Base-by-base conservation (phyloP, 176 grass and related monocot species). In the Rhynchospora breviuscula region DNA sequence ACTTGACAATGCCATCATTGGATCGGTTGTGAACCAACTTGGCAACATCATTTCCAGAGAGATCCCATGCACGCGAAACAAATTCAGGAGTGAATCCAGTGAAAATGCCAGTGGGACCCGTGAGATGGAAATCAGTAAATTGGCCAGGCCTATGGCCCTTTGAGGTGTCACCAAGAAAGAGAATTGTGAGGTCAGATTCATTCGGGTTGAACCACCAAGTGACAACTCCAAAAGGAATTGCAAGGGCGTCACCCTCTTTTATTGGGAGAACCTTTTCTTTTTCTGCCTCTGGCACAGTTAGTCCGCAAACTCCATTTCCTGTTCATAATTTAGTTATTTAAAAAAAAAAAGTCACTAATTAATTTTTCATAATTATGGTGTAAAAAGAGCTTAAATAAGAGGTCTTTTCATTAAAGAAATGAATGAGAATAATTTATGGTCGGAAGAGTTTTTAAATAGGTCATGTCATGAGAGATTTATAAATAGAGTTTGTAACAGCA, bases 91-190 rank as follows among this genome's bases (percentile, higher is more conserved):
- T 85, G 26, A 97, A 91, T 6, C 95, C 95, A 1, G 95, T 97
- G 89, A 98, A 98, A 77, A 98, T 93, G 64, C 92, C 92, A 1
- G 43, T 89, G 7, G 92, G 4, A 5, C 95, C 95, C 0, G 89
- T 98, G 5, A 98, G 85, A 44, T 90, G 86, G 19, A 98, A 88
- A 77, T 98, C 92, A 35, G 92, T 98, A 73, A 98, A 98, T 66
- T 93, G 89, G 0, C 95, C 92, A 0, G 83, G 11, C 81, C 72
- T 91, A 82, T 94, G 92, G 84, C 84, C 95, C 63, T 94, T 94
- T 9, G 95, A 98, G 22, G 95, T 98, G 86, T 98, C 95, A 0
- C 95, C 92, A 0, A 94, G 79, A 88, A 98, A 98, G 82, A 98
- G 92, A 13, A 98, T 48, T 0, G 89, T 75, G 0, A 98, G 89